Conservation (phyloP, 192 early-diverging fungal genomes). For the Jimgerdemannia flammicorona region DNA sequence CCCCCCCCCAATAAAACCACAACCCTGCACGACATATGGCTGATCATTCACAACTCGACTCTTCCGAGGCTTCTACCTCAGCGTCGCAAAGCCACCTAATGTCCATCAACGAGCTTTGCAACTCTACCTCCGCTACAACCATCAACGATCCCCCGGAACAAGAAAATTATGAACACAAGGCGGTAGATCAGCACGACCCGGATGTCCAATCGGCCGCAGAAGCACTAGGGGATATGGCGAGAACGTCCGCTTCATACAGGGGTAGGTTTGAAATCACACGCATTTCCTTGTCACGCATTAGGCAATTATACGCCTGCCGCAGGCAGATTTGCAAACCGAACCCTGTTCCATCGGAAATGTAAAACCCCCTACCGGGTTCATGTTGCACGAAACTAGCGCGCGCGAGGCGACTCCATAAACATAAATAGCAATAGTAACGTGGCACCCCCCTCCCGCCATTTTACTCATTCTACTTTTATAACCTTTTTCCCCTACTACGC, state of each 20-base stretch:
- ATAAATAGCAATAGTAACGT: background rate
- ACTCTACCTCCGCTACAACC: background rate
- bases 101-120: background rate
- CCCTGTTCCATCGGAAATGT: background rate
- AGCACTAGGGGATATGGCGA: constrained; percentile 26
- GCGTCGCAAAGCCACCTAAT: background rate
- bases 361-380: too few relatives aligned
- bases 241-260: background rate
- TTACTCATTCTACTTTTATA: background rate
- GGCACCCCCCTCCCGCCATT: background rate
- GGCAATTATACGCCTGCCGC: background rate
- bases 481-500: background rate
- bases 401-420: too few relatives aligned
- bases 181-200: constrained; percentile 20
- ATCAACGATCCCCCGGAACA: background rate
- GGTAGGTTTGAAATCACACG: background rate
- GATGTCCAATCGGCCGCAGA: constrained; percentile 30
- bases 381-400: too few relatives aligned
- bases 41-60: background rate
- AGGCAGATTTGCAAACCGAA: background rate
- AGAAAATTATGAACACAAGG: background rate
- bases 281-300: background rate
- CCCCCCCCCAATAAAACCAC: background rate
- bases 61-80: background rate
- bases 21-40: background rate